Percentiles rank a stretch among this genome's conserved stretches.
Evolutionary conservation across 345 rosid species (phyloP).

Genomic region (Linum lewisii): DNA sequence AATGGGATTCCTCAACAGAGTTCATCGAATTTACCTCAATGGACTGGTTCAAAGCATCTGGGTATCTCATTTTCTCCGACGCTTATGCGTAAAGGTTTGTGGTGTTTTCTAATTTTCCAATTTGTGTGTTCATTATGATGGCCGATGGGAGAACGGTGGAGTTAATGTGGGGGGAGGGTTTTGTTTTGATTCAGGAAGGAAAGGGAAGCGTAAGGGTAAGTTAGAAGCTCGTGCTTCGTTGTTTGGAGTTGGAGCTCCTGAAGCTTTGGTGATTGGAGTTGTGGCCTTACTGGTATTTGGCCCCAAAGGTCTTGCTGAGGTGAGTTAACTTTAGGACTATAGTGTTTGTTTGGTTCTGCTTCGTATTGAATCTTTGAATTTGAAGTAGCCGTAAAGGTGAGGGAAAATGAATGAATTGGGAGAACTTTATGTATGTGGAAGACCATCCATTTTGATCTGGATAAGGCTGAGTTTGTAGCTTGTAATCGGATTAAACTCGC

Average conservation of each 20-base stretch:
- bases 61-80: conserved; percentile 44
- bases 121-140: neutral
- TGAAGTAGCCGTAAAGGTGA: no score
- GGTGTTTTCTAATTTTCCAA: neutral
- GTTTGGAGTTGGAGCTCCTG: conserved; percentile 98
- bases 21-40: conserved; percentile 33
- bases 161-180: conserved; percentile 15
- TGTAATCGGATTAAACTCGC: no score
- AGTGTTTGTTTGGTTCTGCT: neutral
- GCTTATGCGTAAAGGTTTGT: conserved; percentile 37
- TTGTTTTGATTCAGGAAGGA: conserved; percentile 36
- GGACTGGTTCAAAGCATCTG: conserved; percentile 71
- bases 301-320: conserved; percentile 99
- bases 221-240: conserved; percentile 54
- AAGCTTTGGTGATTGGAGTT: conserved; percentile 94
- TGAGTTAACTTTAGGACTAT: conserved; percentile 16
- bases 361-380: no score
- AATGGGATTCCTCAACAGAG: conserved; percentile 31
- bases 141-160: neutral
- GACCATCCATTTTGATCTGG: no score
- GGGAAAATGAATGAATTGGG: no score
- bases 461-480: no score
- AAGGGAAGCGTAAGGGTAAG: conserved; percentile 31
- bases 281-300: conserved; percentile 98
- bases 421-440: no score